Evolutionary conservation across 768 basidiomycete genomes (phyloP).

Genomic region (Exsudoporus frostii): DNA sequence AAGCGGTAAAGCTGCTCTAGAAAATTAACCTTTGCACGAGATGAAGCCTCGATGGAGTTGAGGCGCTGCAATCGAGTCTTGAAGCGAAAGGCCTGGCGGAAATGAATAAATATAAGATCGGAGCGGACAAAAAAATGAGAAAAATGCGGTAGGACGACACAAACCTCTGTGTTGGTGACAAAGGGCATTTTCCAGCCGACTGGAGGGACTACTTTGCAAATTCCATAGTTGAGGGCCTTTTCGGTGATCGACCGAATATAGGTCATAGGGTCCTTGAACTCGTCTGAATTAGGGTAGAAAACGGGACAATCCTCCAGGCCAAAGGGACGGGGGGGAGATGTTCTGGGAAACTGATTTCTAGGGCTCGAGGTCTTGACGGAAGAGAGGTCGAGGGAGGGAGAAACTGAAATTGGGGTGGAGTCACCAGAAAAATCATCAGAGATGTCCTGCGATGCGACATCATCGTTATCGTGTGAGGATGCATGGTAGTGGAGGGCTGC

Average conservation of each 20-base stretch:
- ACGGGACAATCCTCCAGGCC: conserved; percentile 86
- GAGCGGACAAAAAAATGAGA: conserved; percentile 16
- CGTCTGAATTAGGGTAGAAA: conserved; percentile 84
- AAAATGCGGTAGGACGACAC: conserved; percentile 32
- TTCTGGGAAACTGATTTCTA: conserved; percentile 37
- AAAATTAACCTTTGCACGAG: conserved; percentile 95
- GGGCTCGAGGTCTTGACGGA: conserved; percentile 67
- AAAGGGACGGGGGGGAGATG: conserved; percentile 68
- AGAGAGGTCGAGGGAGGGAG: conserved; percentile 61
- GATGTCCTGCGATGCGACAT: conserved; percentile 38
- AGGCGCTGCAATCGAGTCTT: conserved; percentile 92
- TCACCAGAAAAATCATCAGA: conserved; percentile 47
- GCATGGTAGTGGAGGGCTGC: conserved; percentile 72
- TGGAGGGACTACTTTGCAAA: conserved; percentile 96
- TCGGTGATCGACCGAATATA: conserved; percentile 84
- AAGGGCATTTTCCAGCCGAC: conserved; percentile 95
- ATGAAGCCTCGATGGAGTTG: conserved; percentile 96
- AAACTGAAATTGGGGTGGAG: conserved; percentile 58
- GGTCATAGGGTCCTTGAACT: conserved; percentile 91
- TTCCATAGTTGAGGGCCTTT: conserved; percentile 72
- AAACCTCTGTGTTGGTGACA: conserved; percentile 88
- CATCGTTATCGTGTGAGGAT: conserved; percentile 52
- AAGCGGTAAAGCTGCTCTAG: conserved; percentile 95
- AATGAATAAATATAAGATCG: conserved; percentile 25
- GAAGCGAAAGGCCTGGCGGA: conserved; percentile 77